phyloP scores from a whole-genome alignment of 352 stramenopile genomes.

The Globisporangium splendens region DNA sequence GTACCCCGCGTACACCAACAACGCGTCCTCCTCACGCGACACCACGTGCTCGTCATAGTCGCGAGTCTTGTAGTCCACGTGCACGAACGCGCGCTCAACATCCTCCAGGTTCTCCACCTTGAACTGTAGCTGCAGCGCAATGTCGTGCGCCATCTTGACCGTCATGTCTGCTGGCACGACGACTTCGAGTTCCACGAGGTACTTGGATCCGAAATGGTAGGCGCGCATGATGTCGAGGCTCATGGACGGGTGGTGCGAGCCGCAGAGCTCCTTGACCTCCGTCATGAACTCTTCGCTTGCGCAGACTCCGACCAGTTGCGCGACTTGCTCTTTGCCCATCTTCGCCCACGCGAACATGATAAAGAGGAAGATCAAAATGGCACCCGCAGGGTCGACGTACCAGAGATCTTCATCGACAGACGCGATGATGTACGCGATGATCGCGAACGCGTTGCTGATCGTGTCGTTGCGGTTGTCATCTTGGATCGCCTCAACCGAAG shows the following conservation, averaged over 20 bases:
- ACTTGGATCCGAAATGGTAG: conserved; percentile 94
- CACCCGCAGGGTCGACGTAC: conserved; percentile 90
- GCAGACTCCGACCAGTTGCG: conserved; percentile 65
- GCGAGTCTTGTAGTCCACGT: conserved; percentile 91
- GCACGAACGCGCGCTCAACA: conserved; percentile 93
- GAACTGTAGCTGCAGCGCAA: conserved; percentile 93
- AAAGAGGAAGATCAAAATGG: conserved; percentile 91
- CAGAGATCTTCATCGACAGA: conserved; percentile 51
- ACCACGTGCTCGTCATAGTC: conserved; percentile 74
- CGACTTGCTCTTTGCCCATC: conserved; percentile 91
- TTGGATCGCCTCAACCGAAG: conserved; percentile 51
- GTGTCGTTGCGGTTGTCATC: conserved; percentile 96
- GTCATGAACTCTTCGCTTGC: conserved; percentile 87
- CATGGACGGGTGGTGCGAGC: conserved; percentile 68
- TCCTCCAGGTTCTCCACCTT: conserved; percentile 90
- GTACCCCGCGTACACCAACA: conserved; percentile 42
- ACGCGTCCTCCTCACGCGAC: conserved; percentile 44
- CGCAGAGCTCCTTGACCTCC: conserved; percentile 78
- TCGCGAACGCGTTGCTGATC: conserved; percentile 88
- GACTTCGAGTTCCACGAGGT: conserved; percentile 93
- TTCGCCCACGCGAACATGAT: conserved; percentile 92
- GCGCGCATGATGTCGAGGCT: conserved; percentile 85
- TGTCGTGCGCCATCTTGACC: conserved; percentile 91
- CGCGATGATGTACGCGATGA: conserved; percentile 64
- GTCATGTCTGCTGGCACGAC: conserved; percentile 89